A percentile compares a stretch with the other conserved stretches of the same genome.
Conservation (phyloP, 192 early-diverging fungal genomes). For the Backusella morwellensis region DNA sequence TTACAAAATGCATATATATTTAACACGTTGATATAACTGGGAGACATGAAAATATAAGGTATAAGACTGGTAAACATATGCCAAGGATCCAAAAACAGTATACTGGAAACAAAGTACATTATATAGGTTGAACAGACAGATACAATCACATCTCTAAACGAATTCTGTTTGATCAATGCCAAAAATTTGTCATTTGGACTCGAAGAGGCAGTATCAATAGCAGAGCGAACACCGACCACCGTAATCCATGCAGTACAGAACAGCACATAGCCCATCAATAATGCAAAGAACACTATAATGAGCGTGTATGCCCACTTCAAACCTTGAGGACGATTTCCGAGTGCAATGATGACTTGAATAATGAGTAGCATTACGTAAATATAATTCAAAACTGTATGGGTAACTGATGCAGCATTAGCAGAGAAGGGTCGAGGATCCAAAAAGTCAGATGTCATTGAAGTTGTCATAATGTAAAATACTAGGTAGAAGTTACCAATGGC, state of each 20-base stretch:
- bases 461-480: constrained; percentile 81
- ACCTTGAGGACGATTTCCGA: constrained; percentile 97
- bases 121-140: constrained; percentile 65
- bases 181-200: constrained; percentile 26
- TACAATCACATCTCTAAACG: constrained; percentile 55
- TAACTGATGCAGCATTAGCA: constrained; percentile 28
- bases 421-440: constrained; percentile 29
- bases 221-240: constrained; percentile 18
- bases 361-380: constrained; percentile 66
- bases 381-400: constrained; percentile 41
- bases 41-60: constrained; percentile 72
- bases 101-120: constrained; percentile 60
- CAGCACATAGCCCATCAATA: constrained; percentile 44
- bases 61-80: constrained; percentile 73
- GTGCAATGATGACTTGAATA: constrained; percentile 80
- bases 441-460: constrained; percentile 42
- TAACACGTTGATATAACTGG: constrained; percentile 79
- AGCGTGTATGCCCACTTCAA: constrained; percentile 69
- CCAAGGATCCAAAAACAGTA: constrained; percentile 74
- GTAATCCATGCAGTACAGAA: constrained; percentile 36
- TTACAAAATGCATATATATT: constrained; percentile 86
- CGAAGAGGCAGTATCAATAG: constrained; percentile 10
- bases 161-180: constrained; percentile 36
- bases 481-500: constrained; percentile 84
- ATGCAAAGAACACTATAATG: constrained; percentile 60